Base-by-base conservation (phyloP, 306 rosid genomes). In the Cyamopsis tetragonoloba region DNA sequence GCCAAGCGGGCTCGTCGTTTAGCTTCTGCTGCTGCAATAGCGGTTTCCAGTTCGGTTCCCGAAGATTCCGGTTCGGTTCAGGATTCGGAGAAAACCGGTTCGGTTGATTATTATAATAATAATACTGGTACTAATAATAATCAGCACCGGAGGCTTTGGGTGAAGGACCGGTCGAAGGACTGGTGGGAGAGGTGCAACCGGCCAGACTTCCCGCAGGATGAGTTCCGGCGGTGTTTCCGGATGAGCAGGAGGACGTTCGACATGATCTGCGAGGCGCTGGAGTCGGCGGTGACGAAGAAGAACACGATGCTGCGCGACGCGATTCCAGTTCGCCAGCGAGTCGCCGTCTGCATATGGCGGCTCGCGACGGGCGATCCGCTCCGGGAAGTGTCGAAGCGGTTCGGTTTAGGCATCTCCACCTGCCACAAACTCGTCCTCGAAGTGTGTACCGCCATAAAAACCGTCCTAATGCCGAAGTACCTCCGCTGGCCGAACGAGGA, bases 271-370 rank as follows among this genome's bases (percentile, higher is more conserved):
- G 75, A 82, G 6, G 92, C 82, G 71, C 86, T 91, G 13, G 97
- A 88, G 0, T 20, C 91, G 0, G 81, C 22, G 0, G 86, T 91
- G 9, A 84, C 60, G 5, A 91, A 91, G 85, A 91, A 88, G 80
- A 88, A 86, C 86, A 91, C 97, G 13, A 88, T 81, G 83, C 85
- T 91, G 1, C 92, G 97, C 1, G 95, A 86, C 0, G 97, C 97
- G 3, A 91, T 91, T 51, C 95, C 97, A n/a, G 95, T 86, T 13
- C 83, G 87, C 12, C 90, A 88, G 49, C 85, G 97, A 0, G 95
- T 91, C 1, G 97, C 95, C 0, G 97, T 91, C 0, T 91, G 97
- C 56, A 82, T 91, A 7, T 91, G 86, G 87, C 79, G 97, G 13
- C 43, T 91, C 2, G 97, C 95, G 0, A 88, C 97, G 0, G 97